phyloP scores from a whole-genome alignment of 768 basidiomycete species.

The Dentipellis fragilis region DNA sequence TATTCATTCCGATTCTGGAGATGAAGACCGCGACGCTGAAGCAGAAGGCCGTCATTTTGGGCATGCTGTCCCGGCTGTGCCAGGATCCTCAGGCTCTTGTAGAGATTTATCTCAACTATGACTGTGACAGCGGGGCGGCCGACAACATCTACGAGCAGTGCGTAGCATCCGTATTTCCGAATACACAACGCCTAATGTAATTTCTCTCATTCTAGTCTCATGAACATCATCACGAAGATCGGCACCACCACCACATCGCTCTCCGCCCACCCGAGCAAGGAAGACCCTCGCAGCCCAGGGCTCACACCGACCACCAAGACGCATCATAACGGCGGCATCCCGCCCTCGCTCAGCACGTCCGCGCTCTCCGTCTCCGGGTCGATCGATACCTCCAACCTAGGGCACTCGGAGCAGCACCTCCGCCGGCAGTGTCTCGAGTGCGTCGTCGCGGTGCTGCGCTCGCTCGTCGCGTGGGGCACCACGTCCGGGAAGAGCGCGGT shows the following conservation, averaged over 20 bases:
- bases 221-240: constrained; percentile 94
- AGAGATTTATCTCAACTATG: constrained; percentile 98
- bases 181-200: not conserved
- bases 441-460: constrained; percentile 78
- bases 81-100: constrained; percentile 97
- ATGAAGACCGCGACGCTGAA: constrained; percentile 94
- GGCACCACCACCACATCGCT: constrained; percentile 40
- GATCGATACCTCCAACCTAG: constrained; percentile 57
- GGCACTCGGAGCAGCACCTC: constrained; percentile 74
- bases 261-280: constrained; percentile 34
- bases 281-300: constrained; percentile 54
- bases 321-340: constrained; percentile 30
- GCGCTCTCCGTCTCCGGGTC: constrained; percentile 56
- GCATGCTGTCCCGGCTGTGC: constrained; percentile 78
- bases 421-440: constrained; percentile 92
- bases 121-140: constrained; percentile 88
- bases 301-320: constrained; percentile 41
- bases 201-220: constrained; percentile 42
- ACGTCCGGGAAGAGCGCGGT: constrained; percentile 25
- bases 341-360: constrained; percentile 57
- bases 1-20: constrained; percentile 96
- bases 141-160: constrained; percentile 98
- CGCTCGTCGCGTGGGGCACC: constrained; percentile 86
- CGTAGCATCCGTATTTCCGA: constrained; percentile 18
- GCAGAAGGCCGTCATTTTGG: constrained; percentile 88